Conservation (phyloP, 2,329 filamentous ascomycete genomes). For the Tolypocladium paradoxum region DNA sequence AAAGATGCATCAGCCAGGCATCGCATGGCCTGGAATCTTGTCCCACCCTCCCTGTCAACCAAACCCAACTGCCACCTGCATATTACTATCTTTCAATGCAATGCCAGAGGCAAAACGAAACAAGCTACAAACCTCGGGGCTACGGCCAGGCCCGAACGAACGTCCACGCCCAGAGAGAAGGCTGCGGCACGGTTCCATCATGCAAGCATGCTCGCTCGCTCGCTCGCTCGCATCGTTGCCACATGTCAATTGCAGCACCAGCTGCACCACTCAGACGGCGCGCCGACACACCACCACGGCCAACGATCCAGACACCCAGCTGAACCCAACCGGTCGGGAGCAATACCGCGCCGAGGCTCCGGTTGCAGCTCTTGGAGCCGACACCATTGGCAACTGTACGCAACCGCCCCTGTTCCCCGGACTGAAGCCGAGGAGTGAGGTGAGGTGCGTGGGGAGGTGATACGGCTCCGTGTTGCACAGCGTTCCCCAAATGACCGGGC, state of each 20-base stretch:
- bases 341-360: not conserved
- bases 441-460: not conserved
- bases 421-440: not conserved
- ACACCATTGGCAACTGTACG: not conserved
- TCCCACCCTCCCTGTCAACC: not conserved
- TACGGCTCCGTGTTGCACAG: not conserved
- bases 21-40: not conserved
- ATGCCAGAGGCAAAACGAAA: not conserved
- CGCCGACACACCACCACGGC: not conserved
- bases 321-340: not conserved
- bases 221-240: not conserved
- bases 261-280: not conserved
- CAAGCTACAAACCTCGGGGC: not conserved
- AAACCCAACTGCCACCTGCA: not conserved
- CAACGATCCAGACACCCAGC: not conserved
- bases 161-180: not conserved
- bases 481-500: not conserved
- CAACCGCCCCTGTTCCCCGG: not conserved
- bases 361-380: not conserved
- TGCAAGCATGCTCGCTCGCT: not conserved
- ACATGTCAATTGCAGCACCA: not conserved
- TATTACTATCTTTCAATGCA: not conserved
- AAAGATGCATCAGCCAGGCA: not conserved
- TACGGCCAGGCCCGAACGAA: not conserved
- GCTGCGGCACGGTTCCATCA: not conserved